Percentiles rank a stretch among this genome's conserved stretches.
Conservation (phyloP, 1,284 basidiomycete genomes). For the Tilletia indica region DNA sequence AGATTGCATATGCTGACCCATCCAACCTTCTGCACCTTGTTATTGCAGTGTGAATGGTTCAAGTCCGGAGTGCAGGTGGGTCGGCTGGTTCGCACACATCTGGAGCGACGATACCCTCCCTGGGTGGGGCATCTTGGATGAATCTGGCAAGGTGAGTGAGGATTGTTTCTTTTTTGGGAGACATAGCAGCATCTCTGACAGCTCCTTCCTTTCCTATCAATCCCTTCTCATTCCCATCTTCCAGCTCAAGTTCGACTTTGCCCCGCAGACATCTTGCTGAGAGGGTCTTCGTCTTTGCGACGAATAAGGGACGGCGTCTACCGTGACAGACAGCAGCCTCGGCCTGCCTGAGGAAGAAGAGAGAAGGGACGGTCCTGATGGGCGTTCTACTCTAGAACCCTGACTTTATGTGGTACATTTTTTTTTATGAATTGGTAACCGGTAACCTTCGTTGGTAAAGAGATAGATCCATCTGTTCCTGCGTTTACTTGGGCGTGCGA, state of each 20-base stretch:
- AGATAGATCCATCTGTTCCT: neutral
- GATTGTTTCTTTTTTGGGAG: neutral
- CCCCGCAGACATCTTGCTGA: conserved; percentile 3
- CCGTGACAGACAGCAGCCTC: neutral
- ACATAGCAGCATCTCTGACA: neutral
- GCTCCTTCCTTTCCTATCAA: neutral
- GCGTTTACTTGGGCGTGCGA: too few species aligned
- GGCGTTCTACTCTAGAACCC: neutral
- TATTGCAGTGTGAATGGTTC: conserved; percentile 23
- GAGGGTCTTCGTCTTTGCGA: too few species aligned
- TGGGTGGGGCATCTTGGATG: conserved; percentile 8
- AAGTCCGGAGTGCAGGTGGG: conserved; percentile 45
- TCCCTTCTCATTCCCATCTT: neutral
- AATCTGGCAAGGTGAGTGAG: conserved; percentile 9
- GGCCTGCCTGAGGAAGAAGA: too few species aligned
- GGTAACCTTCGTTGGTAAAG: neutral
- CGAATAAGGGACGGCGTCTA: neutral
- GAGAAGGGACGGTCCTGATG: too few species aligned
- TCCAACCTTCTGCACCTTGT: too few species aligned
- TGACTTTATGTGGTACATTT: neutral
- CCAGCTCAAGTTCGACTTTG: conserved; percentile 17
- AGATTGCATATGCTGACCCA: too few species aligned
- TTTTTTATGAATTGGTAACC: neutral
- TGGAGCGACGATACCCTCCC: conserved; percentile 44
- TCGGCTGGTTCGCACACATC: conserved; percentile 77